phyloP scores from a whole-genome alignment of 257 asterid species.

The Striga asiatica region DNA sequence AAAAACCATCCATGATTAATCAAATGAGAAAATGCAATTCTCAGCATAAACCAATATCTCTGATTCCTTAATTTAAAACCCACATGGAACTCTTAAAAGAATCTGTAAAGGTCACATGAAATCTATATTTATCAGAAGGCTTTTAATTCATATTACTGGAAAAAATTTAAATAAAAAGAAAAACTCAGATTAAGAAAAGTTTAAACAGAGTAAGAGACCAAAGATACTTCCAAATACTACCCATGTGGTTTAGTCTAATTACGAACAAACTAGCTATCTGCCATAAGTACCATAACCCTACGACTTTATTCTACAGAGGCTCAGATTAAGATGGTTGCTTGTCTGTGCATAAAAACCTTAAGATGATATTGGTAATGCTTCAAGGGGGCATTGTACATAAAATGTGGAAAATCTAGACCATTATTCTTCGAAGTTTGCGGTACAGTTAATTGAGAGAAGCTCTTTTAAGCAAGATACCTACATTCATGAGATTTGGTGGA shows the following conservation, averaged over 20 bases:
- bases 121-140: neutral
- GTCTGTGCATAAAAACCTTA: neutral
- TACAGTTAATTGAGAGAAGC: no score
- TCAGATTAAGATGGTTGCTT: neutral
- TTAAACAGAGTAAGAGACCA: no score
- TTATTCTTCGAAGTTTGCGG: no score
- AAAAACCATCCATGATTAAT: neutral
- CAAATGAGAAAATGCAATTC: neutral
- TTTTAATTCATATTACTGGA: neutral
- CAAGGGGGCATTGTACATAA: neutral
- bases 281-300: neutral
- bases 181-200: neutral
- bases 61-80: neutral
- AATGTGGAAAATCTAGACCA: no score
- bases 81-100: neutral
- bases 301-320: neutral
- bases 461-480: neutral
- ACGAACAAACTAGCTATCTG: neutral
- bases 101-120: neutral
- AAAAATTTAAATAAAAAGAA: no score
- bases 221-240: neutral
- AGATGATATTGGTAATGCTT: neutral
- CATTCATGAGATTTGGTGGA: no score
- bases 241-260: neutral
- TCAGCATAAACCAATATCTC: neutral